Base-by-base conservation (phyloP, 345 rosid genomes). In the Aegle marmelos region DNA sequence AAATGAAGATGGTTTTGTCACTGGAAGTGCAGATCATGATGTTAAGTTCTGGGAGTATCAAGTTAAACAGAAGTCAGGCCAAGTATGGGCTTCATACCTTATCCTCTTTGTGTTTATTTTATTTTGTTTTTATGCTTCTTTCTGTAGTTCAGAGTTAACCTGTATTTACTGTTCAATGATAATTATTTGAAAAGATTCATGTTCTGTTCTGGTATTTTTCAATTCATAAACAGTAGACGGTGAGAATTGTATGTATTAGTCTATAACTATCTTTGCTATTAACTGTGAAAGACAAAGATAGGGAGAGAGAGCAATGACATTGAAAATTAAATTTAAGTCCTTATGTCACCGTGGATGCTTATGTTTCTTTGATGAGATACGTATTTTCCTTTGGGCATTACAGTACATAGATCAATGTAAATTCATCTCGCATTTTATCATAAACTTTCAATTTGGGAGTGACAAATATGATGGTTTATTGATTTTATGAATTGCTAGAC, bases 21-120 rank as follows among this genome's bases (percentile, higher is more conserved):
- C 98, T 8, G 98, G 94, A 74, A 95, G 99, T 88, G 96, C 96
- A 48, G 99, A 95, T 84, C 96, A 90, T 45, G 97, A 94, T 72
- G 89, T 93, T 68, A 95, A 95, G 84, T 92, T 93, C 78, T 95
- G 99, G 99, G 93, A 92, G 80, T 95, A 92, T 82, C 89, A 78
- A 80, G 84, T 91, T 74, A 88, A 87, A 79, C 91, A 84, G 83
- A 88, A 84, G 79, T 78, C 87, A 85, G 90, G 89, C 83, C 93
- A 92, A 74, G 98, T 95, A 53, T 82, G 85, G 56, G 61, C 45
- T 61, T 68, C 72, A 16, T 39, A 24, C 79, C 63, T 68, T 53
- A 54, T 36, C 41, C 71, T 78, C 22, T 76, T 50, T 75, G 36
- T 50, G 62, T 34, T 74, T 75, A 24, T 69, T 27, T 19, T 31